Evolutionary conservation across 352 stramenopile species (phyloP).

Genomic region (Phytophthora idaei): DNA sequence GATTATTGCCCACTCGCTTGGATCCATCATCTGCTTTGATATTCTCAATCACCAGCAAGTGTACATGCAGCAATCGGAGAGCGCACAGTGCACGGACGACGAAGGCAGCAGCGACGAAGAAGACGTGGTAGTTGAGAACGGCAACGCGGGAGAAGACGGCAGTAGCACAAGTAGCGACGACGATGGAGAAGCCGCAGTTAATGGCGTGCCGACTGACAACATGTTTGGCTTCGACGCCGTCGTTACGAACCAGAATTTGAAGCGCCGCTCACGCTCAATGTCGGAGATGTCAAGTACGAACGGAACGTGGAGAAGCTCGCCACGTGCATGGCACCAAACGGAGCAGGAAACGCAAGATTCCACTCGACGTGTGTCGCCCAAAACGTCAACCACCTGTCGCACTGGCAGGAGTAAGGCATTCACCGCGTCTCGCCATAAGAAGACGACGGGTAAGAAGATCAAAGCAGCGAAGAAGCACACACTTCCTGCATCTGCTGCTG

Average conservation of each 20-base stretch:
- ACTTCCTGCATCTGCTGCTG: constrained; percentile 14
- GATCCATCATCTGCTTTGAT: constrained; percentile 93
- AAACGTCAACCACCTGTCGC: constrained; percentile 6
- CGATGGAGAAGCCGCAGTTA: constrained; percentile 10
- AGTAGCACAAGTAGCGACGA: constrained; percentile 27
- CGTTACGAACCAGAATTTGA: constrained; percentile 32
- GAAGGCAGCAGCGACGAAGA: constrained; percentile 46
- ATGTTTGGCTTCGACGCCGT: constrained; percentile 42
- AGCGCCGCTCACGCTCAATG: constrained; percentile 50
- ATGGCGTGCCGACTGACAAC: constrained; percentile 17
- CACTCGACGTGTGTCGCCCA: constrained; percentile 7
- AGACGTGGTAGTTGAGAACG: constrained; percentile 28
- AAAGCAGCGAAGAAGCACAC: constrained; percentile 26
- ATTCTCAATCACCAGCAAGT: constrained; percentile 82
- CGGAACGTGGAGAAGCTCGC: constrained; percentile 24
- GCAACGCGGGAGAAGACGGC: constrained; percentile 19
- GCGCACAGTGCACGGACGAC: constrained; percentile 38
- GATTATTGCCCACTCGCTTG: constrained; percentile 88
- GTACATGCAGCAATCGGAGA: constrained; percentile 42
- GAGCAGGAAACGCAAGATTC: constrained; percentile 16
- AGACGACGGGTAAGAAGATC: constrained; percentile 27
- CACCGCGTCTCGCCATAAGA: constrained; percentile 24
- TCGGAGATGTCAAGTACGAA: constrained; percentile 40
- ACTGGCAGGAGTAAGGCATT: constrained; percentile 16
- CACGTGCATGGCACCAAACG: constrained; percentile 5